Base-by-base conservation (phyloP, 495 filamentous ascomycete species). In the Clohesyomyces aquaticus region DNA sequence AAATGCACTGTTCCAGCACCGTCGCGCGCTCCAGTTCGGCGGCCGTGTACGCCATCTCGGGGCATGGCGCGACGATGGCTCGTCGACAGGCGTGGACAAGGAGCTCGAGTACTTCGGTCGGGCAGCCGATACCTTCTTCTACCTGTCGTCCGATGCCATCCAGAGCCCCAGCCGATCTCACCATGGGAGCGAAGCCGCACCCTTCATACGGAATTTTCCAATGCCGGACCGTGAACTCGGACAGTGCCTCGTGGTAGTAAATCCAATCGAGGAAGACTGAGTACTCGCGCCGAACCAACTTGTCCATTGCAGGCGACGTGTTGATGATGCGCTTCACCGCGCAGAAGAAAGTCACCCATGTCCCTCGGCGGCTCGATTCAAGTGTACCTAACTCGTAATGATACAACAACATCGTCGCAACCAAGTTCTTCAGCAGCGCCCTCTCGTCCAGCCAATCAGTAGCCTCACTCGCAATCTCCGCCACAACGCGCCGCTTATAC, bases 211-310 rank as follows among this genome's bases (percentile, higher is more conserved):
- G 55, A 22, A 52, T 52, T 50, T 3, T 23, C 62, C 62, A 69
- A 58, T 69, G 66, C 51, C 62, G 55, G 46, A 69, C 56, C 57
- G 62, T 66, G 56, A 69, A 69, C 51, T 65, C 57, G 49, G 62
- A 18, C n/a, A 66, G 50, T 26, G 41, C 55, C 47, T 69, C 66
- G 41, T 66, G 63, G 47, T 66, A 69, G 54, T 69, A 66, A 52
- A 66, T 61, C 66, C 66, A 69, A 62, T 69, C 66, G 26, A 66
- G 56, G 42, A 69, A 61, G 62, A 65, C 63, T 23, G 63, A 66
- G 53, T 61, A 69, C 29, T 69, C 66, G 52, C 62, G 55, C 29
- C 51, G 55, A 58, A 66, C 42, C 41, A 69, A 56, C 50, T 69
- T 69, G 26, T 61, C 35, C 19, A 61, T 50, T 61, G 62, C 66